Evolutionary conservation across 108 stramenopile genomes (phyloP).

Genomic region (Skeletonema tropicum): DNA sequence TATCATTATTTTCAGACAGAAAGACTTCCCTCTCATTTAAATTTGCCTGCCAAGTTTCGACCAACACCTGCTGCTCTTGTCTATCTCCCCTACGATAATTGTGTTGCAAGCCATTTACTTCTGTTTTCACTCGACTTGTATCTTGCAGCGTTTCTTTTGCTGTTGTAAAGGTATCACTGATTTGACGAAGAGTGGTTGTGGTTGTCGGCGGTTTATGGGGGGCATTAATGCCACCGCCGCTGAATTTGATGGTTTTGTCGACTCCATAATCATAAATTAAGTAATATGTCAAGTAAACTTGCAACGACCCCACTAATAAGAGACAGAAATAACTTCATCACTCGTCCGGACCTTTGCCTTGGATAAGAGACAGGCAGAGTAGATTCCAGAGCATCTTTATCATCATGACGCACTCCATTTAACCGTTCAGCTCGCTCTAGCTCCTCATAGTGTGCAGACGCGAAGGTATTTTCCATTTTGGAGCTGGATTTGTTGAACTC

Average conservation of each 20-base stretch:
- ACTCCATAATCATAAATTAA: background rate
- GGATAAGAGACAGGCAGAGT: no score
- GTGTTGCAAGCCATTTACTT: conserved; percentile 26
- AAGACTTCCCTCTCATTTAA: conserved; percentile 18
- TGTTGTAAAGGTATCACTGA: conserved; percentile 5
- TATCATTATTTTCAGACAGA: conserved; percentile 8
- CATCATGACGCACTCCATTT: background rate
- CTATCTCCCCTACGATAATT: conserved; percentile 40
- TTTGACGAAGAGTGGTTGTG: background rate
- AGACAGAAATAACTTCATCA: background rate
- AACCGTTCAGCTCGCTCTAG: background rate
- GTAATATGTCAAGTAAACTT: background rate
- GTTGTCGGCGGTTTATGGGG: no score
- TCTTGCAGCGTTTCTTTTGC: conserved; percentile 4
- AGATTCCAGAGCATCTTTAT: background rate
- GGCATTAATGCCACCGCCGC: no score
- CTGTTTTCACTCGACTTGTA: conserved; percentile 17
- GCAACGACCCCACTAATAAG: background rate
- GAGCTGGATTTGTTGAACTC: background rate
- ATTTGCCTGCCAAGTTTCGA: conserved; percentile 33
- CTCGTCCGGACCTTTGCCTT: background rate
- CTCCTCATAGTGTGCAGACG: background rate
- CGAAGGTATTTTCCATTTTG: background rate
- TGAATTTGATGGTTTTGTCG: background rate
- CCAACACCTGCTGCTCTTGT: conserved; percentile 20